Base-by-base conservation (phyloP, 164 flowering plant genomes). In the Sedum album region DNA sequence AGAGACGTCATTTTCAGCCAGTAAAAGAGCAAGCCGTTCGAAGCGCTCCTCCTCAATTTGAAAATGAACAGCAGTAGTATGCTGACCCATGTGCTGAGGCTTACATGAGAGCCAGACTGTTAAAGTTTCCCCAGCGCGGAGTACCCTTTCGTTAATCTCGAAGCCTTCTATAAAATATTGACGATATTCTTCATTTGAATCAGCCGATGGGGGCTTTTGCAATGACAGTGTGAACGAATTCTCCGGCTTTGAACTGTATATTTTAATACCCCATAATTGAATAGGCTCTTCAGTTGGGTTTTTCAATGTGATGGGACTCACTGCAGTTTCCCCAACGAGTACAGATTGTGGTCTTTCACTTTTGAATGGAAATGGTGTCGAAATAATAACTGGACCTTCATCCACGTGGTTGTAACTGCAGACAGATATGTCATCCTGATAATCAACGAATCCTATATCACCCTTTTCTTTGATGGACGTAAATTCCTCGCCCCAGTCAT, bases 81-180 rank as follows among this genome's bases (percentile, higher is more conserved):
- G 86, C 80, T 86, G 49, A 28, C 99, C 97, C 46, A 89, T 85
- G 5, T 72, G 90, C 72, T 81, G 82, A 0, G 97, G 88, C 57
- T 86, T 88, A 82, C 97, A 92, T 30, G 94, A 86, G 21, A 95
- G 33, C 99, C 99, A 95, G 66, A 95, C 69, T 18, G 76, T 86
- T 41, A 95, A 65, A n/a, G 82, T 78, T 62, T 80, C 77, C n/a
- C 70, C 69, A 0, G 97, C 84, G 73, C 80, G 88, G 60, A 95
- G 76, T 53, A 83, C 73, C 65, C 96, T 78, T 46, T 95, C 99
- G 69, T 90, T 93, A 71, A 95, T 61, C 10, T 73, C 60, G 62
- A 66, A 75, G 3, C 74, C 57, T 71, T 85, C 97, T 31, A 86
- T 28, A 72, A 83, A 92, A 20, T 73, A 79, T 21, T 31, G 68